phyloP scores from a whole-genome alignment of 208 protist genomes.

The Crithidia brevicula region DNA sequence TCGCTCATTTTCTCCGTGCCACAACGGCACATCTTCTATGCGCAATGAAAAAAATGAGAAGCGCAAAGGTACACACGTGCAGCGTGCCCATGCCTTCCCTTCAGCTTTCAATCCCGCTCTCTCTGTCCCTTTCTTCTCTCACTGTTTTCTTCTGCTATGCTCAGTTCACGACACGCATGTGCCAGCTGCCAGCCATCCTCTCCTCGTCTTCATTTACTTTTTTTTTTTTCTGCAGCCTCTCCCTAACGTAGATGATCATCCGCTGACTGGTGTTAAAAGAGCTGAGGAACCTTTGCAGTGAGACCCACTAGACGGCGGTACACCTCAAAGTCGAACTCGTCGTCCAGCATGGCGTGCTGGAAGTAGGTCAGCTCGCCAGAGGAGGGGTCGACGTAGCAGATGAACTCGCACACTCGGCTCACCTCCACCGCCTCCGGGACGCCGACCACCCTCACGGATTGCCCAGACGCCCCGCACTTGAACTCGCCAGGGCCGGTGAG shows the following conservation, averaged over 20 bases:
- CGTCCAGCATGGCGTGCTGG: conserved; percentile 86
- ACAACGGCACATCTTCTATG: too few relatives aligned
- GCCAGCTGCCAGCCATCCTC: too few relatives aligned
- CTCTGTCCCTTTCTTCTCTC: too few relatives aligned
- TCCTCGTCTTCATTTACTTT: not conserved
- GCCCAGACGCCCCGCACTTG: conserved; percentile 66
- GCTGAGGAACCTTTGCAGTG: conserved; percentile 76
- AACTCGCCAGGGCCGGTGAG: conserved; percentile 79
- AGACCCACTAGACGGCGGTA: conserved; percentile 84
- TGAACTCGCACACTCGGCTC: conserved; percentile 90
- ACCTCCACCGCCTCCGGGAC: conserved; percentile 78
- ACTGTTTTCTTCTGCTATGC: too few relatives aligned
- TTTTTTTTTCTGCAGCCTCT: not conserved
- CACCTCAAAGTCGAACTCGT: conserved; percentile 91
- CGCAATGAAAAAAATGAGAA: too few relatives aligned
- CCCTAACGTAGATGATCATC: too few relatives aligned
- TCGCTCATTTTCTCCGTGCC: too few relatives aligned
- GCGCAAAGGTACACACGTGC: too few relatives aligned
- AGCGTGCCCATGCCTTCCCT: too few relatives aligned
- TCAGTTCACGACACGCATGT: too few relatives aligned
- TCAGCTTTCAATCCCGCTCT: too few relatives aligned
- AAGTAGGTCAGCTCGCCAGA: conserved; percentile 79
- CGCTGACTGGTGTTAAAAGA: conserved; percentile 81
- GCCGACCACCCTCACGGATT: conserved; percentile 63
- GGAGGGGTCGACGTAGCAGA: conserved; percentile 88